Conservation (phyloP, 805 yeast genomes). For the Saccharomycopsis fibuligera region DNA sequence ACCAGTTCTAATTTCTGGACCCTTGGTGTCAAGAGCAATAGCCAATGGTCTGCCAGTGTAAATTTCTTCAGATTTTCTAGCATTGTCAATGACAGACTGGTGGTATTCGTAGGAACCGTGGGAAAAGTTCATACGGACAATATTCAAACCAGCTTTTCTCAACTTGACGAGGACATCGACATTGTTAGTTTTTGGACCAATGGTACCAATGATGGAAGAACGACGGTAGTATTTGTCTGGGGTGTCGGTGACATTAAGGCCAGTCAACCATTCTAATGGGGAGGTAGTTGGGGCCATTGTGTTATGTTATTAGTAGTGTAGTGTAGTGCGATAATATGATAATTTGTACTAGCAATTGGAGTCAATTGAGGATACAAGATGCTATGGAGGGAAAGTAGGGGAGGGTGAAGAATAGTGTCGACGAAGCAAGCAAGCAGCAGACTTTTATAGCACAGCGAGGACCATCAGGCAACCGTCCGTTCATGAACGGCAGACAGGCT, state of each 20-base stretch:
- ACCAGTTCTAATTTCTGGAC: slow-evolving; percentile 99
- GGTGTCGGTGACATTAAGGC: slow-evolving; percentile 63
- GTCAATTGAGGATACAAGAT: too few species aligned
- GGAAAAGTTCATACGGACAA: slow-evolving; percentile 98
- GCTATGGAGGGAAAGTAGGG: too few species aligned
- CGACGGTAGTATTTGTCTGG: slow-evolving; percentile 83
- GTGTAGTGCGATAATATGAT: too few species aligned
- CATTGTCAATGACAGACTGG: slow-evolving; percentile 92
- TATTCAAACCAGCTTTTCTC: slow-evolving; percentile 96
- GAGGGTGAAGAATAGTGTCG: too few species aligned
- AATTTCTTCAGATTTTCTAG: slow-evolving; percentile 85
- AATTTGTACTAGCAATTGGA: too few species aligned
- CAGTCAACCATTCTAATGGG: slow-evolving; percentile 81
- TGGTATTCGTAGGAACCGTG: slow-evolving; percentile 98
- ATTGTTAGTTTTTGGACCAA: slow-evolving; percentile 95
- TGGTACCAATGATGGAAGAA: slow-evolving; percentile 96
- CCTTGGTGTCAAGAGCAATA: slow-evolving; percentile 97
- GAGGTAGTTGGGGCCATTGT: slow-evolving; percentile 36
- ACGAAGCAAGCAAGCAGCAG: too few species aligned
- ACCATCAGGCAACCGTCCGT: too few species aligned
- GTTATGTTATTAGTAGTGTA: too few species aligned
- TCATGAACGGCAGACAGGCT: too few species aligned
- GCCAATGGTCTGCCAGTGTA: slow-evolving; percentile 96
- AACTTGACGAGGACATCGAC: slow-evolving; percentile 78
- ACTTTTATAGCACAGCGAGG: too few species aligned